A percentile compares a stretch with the other conserved stretches of the same genome.
phyloP scores from a whole-genome alignment of 768 basidiomycete genomes.

The Podaxis sp. region DNA sequence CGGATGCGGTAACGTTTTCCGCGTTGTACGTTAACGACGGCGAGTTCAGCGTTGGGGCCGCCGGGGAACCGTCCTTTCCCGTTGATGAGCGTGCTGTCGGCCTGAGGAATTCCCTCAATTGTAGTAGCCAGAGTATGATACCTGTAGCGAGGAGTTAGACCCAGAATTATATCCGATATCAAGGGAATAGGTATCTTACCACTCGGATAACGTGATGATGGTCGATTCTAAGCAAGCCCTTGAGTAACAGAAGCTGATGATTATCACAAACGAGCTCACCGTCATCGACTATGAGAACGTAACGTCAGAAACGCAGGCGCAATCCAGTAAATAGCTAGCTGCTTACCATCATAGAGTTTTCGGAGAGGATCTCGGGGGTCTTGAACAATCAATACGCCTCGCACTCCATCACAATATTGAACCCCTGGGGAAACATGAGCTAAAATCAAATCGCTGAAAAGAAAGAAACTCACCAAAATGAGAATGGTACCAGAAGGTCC shows the following conservation, averaged over 20 bases:
- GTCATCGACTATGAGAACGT: constrained; percentile 26
- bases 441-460: not conserved
- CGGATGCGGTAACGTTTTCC: constrained; percentile 33
- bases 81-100: constrained; percentile 36
- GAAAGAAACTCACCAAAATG: too few relatives aligned
- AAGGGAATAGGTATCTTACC: constrained; percentile 19
- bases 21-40: constrained; percentile 32
- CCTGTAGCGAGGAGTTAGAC: constrained; percentile 16
- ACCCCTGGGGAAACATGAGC: constrained; percentile 18
- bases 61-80: constrained; percentile 35
- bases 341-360: constrained; percentile 17
- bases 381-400: constrained; percentile 38
- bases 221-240: constrained; percentile 32
- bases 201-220: constrained; percentile 41
- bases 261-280: constrained; percentile 27
- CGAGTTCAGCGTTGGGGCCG: constrained; percentile 30
- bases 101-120: constrained; percentile 20
- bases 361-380: constrained; percentile 25
- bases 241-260: constrained; percentile 26
- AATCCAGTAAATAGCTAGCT: not conserved
- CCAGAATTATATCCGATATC: not conserved
- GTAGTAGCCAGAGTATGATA: constrained; percentile 23
- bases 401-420: constrained; percentile 49
- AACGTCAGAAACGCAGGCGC: not conserved
- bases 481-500: too few relatives aligned